Evolutionary conservation across 257 asterid genomes (phyloP).

Genomic region (Forsythia viridissima): DNA sequence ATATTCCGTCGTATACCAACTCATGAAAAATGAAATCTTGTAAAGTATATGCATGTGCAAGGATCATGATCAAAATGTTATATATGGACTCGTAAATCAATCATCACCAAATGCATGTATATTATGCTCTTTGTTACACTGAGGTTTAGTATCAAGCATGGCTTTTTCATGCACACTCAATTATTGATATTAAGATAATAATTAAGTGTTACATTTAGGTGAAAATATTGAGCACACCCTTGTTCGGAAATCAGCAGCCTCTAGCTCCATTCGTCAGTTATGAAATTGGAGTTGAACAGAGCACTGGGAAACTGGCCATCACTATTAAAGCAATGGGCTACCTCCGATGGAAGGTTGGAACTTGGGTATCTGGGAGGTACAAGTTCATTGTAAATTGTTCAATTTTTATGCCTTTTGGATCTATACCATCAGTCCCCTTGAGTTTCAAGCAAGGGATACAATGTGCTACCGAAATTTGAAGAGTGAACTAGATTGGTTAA

Average conservation of each 20-base stretch:
- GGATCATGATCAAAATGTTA: too few relatives aligned
- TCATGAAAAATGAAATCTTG: too few relatives aligned
- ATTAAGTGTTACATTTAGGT: too few relatives aligned
- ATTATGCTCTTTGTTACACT: too few relatives aligned
- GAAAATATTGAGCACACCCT: constrained; percentile 26
- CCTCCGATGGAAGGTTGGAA: constrained; percentile 48
- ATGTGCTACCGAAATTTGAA: constrained; percentile 33
- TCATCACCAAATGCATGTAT: too few relatives aligned
- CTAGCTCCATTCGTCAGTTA: constrained; percentile 42
- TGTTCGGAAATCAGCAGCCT: constrained; percentile 32
- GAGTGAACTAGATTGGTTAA: too few relatives aligned
- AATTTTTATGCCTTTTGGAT: constrained; percentile 43
- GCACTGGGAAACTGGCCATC: constrained; percentile 32
- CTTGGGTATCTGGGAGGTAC: constrained; percentile 49
- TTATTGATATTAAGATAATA: too few relatives aligned
- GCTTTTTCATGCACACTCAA: too few relatives aligned
- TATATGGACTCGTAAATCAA: too few relatives aligned
- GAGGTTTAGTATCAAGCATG: too few relatives aligned
- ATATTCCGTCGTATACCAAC: too few relatives aligned
- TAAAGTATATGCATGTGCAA: too few relatives aligned
- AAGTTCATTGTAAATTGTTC: constrained; percentile 40
- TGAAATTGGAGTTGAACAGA: constrained; percentile 36
- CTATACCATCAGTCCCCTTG: constrained; percentile 29
- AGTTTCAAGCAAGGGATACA: constrained; percentile 36
- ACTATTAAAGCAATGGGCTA: constrained; percentile 34